Evolutionary conservation across 257 asterid species (phyloP), one percentile per base, ranked within the genome.

Genomic region (Salvia rosmarinus): DNA sequence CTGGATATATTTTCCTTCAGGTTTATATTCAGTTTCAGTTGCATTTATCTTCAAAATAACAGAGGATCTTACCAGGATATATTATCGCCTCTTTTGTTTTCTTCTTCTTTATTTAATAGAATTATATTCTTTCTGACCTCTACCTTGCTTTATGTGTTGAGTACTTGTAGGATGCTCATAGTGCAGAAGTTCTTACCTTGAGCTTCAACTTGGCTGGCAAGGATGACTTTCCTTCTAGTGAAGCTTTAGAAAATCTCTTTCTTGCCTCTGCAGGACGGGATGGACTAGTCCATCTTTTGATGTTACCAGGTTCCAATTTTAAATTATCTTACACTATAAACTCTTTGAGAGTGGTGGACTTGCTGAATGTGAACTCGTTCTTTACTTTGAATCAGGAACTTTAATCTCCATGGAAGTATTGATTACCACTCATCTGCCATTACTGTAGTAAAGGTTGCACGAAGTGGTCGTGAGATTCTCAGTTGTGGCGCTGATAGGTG

Each of bases 231-330:
- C 67, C 72, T 68, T 47, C 78, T 64, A 74, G 49, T 64, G 76
- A 73, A 72, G 61, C 50, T 71, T 66, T 30, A 59, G 86, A 77
- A 71, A 75, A 76, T 50, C 70, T 40, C 67, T 55, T 83, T 73
- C 94, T 89, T 73, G 89, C 86, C 74, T 85, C 96, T 0, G 94
- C 88, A 40, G 89, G 87, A 49, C 75, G 64, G 64, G 93, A 85
- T 75, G 87, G 90, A 75, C 82, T 60, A 70, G 74, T 89, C 84
- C 85, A 85, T 79, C 81, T 89, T 89, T 78, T 32, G 86, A 82
- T 74, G 87, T 69, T 69, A 78, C 76, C 73, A 89, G 96, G 96
- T 89, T 71, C 56, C 51, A 46, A 13, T 63, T 59, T 55, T 51
- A 25, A 52, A 67, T 40, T 44, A n/a, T 13, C 57, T 73, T 46